phyloP scores from a whole-genome alignment of 2,329 filamentous ascomycete species.

The Aurifilum marmelostoma region DNA sequence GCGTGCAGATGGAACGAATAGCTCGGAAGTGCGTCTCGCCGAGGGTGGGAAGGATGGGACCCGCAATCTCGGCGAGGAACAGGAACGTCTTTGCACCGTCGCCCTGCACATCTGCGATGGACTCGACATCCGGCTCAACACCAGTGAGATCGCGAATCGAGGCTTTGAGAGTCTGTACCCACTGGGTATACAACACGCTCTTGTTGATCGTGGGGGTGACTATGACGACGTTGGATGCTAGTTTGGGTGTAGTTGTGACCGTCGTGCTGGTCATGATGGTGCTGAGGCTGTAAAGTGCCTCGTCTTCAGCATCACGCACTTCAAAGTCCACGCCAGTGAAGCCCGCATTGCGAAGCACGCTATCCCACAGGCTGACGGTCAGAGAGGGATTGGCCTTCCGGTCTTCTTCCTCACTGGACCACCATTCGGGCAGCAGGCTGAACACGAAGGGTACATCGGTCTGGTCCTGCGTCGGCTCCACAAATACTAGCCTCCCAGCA shows the following conservation, averaged over 20 bases:
- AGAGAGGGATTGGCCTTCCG: constrained; percentile 25
- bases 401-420: constrained; percentile 32
- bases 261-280: constrained; percentile 1
- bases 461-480: constrained; percentile 29
- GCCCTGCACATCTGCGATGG: not conserved
- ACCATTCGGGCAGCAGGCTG: constrained; percentile 44
- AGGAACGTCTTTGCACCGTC: not conserved
- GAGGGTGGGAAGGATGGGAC: not conserved
- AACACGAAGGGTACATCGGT: constrained; percentile 36
- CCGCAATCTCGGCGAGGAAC: not conserved
- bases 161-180: not conserved
- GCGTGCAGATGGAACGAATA: constrained; percentile 8
- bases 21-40: constrained; percentile 4
- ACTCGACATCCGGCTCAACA: not conserved
- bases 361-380: constrained; percentile 6
- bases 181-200: constrained; percentile 1
- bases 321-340: constrained; percentile 19
- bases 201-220: not conserved
- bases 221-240: not conserved
- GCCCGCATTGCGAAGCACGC: constrained; percentile 11
- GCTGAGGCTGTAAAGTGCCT: not conserved
- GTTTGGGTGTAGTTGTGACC: not conserved
- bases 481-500: constrained; percentile 36
- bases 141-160: not conserved
- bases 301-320: constrained; percentile 12